Evolutionary conservation across 305 asterid species (phyloP), one percentile per base, ranked within the genome.

Genomic region (Fraxinus xanthoxyloides): DNA sequence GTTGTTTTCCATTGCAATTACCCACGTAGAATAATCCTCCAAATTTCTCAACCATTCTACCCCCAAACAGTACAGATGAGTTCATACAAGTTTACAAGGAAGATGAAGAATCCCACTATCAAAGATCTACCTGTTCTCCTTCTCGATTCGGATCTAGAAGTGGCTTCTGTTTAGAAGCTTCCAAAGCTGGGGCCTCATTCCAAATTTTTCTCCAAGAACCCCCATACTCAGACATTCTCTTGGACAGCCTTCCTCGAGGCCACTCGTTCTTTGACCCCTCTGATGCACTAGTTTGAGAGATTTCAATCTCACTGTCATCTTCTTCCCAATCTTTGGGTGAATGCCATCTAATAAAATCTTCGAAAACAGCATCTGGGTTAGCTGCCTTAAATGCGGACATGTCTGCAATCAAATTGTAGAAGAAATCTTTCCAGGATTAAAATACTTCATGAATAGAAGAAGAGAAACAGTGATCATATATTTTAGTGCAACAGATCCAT

Each of bases 331-430:
- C 99, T 88, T 94, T 88, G 32, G 98, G 99, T 80, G 99, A 97
- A 89, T 94, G 97, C 99, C 99, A 93, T 78, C 98, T 91, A 77
- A 94, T 97, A 84, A 94, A 97, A 88, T 97, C 99, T 93, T 97
- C 98, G 72, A 97, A 97, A 79, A 92, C 92, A 72, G 98, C 97
- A 86, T 91, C 94, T 9, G 95, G 97, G 87, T 97, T 97, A 77
- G 98, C 98, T 61, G 98, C 98, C 90, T 94, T 97, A 84, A 94
- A 97, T 40, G 98, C 95, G 76, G 97, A 93, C 98, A 97, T 97
- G 81, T 94, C 98, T 97, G 91, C 87, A 77, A 86, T 80, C 86
- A 80, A 82, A 84, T 86, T 61, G 79, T 36, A 69, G 43, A 80
- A 77, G 81, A 80, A 82, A 82, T 26, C 23, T 30, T 51, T 35